phyloP scores from a whole-genome alignment of 768 basidiomycete species.

The Steccherinum ochraceum region DNA sequence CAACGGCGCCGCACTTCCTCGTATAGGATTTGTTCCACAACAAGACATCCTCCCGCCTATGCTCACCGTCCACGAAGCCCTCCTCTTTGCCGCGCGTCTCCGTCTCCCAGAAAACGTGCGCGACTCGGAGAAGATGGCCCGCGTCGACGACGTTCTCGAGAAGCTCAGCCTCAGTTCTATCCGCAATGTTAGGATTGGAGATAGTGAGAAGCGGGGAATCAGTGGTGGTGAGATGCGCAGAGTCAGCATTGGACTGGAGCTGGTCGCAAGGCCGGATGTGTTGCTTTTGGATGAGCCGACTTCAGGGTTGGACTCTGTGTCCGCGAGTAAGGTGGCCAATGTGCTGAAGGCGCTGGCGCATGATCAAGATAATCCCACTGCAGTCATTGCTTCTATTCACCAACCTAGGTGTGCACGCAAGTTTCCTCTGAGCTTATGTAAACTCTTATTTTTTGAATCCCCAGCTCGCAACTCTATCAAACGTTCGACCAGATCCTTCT shows the following conservation, averaged over 20 bases:
- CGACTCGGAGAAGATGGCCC: constrained; percentile 50
- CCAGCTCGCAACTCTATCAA: constrained; percentile 76
- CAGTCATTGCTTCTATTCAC: constrained; percentile 83
- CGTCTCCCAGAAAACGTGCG: constrained; percentile 73
- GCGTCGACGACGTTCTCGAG: constrained; percentile 65
- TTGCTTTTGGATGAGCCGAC: constrained; percentile 87
- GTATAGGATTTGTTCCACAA: constrained; percentile 84
- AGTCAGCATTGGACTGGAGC: constrained; percentile 85
- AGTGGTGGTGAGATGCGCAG: constrained; percentile 90
- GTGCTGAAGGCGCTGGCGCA: constrained; percentile 74
- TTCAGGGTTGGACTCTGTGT: constrained; percentile 79
- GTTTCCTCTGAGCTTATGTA: neutral
- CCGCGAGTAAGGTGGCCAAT: constrained; percentile 72
- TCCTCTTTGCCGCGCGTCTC: constrained; percentile 81
- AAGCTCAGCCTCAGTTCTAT: constrained; percentile 74
- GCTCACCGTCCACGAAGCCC: constrained; percentile 49
- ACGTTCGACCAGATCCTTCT: constrained; percentile 78
- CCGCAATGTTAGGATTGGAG: constrained; percentile 67
- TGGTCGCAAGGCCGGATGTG: constrained; percentile 80
- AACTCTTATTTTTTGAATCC: too few species aligned
- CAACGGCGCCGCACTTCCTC: constrained; percentile 27
- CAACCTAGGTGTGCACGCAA: constrained; percentile 58
- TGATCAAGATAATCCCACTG: constrained; percentile 53
- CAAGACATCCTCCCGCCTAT: constrained; percentile 73
- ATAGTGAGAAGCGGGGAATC: constrained; percentile 72